Percentiles rank a stretch among this genome's conserved stretches.
These are phyloP conservation scores for Pilaira anomala DNA, from an alignment of 192 early-diverging fungal genomes.

Conservation along the genomic window DNA sequence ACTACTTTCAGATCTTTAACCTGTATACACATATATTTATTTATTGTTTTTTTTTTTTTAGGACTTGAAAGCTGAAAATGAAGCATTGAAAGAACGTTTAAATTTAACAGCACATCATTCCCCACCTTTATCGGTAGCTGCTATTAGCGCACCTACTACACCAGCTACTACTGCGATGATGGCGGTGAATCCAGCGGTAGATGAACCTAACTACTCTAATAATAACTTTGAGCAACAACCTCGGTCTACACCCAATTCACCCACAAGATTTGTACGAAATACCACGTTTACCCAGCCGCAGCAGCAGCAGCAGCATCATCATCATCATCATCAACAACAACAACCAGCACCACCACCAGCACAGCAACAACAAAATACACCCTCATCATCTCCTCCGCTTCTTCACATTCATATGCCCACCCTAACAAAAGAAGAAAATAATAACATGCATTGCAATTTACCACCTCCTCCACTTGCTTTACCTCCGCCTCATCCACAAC, in stretches of 20 bases:
- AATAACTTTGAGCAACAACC: neutral
- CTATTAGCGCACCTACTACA: neutral
- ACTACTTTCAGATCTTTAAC: no score
- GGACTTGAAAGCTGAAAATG: conserved; percentile 19
- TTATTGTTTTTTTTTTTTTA: no score
- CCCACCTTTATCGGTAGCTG: neutral
- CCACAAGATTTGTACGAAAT: conserved; percentile 3
- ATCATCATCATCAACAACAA: conserved; percentile 9
- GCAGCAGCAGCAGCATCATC: neutral
- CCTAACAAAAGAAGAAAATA: no score
- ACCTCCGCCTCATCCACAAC: conserved; percentile 4
- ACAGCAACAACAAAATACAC: neutral
- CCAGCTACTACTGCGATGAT: neutral
- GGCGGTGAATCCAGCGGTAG: no score
- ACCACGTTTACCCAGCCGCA: neutral
- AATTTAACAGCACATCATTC: neutral
- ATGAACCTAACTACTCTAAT: no score
- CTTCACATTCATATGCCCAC: no score
- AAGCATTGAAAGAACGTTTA: conserved; percentile 12
- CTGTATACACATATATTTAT: neutral
- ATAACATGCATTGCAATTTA: no score
- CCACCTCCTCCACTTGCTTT: conserved; percentile 5
- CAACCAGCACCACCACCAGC: neutral
- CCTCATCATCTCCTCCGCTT: conserved; percentile 8
- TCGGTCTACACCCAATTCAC: conserved; percentile 24